A percentile compares a stretch with the other conserved stretches of the same genome.
Conservation (phyloP, 2,329 filamentous ascomycete species). For the Hypoxylon sp. region DNA sequence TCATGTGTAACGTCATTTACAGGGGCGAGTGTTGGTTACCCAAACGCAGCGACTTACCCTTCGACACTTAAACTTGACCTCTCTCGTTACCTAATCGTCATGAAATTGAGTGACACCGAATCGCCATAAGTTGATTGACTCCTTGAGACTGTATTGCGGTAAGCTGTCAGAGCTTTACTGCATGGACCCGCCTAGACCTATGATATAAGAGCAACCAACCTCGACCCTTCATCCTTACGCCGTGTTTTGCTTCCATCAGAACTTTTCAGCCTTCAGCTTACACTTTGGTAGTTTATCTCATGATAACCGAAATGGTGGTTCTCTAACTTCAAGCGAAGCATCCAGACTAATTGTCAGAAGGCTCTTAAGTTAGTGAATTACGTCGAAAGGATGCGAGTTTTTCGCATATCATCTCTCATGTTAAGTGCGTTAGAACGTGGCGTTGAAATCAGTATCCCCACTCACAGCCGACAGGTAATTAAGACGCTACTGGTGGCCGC, state of each 20-base stretch:
- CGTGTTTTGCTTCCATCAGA: background rate
- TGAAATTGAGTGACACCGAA: background rate
- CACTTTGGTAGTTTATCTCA: background rate
- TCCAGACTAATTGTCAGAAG: conserved; percentile 12
- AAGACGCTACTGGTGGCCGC: too few relatives aligned
- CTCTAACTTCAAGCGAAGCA: conserved; percentile 16
- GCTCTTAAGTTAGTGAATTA: background rate
- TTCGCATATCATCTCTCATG: background rate
- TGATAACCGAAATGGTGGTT: background rate
- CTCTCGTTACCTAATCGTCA: too few relatives aligned
- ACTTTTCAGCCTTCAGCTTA: background rate
- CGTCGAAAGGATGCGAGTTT: conserved; percentile 2
- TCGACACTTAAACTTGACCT: too few relatives aligned
- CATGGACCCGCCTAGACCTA: too few relatives aligned
- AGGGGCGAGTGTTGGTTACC: background rate
- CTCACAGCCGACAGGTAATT: background rate
- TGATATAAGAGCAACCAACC: too few relatives aligned
- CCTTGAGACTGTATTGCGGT: too few relatives aligned
- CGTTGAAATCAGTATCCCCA: too few relatives aligned
- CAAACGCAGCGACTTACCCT: background rate
- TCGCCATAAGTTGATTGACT: too few relatives aligned
- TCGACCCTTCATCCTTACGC: conserved; percentile 1
- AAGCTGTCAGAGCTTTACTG: conserved; percentile 19
- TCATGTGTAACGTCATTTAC: background rate
- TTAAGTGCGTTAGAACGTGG: background rate